These are phyloP conservation scores for Aspergillus thermomutatus DNA, from an alignment of 2,329 filamentous ascomycete genomes.

Conservation along the genomic window DNA sequence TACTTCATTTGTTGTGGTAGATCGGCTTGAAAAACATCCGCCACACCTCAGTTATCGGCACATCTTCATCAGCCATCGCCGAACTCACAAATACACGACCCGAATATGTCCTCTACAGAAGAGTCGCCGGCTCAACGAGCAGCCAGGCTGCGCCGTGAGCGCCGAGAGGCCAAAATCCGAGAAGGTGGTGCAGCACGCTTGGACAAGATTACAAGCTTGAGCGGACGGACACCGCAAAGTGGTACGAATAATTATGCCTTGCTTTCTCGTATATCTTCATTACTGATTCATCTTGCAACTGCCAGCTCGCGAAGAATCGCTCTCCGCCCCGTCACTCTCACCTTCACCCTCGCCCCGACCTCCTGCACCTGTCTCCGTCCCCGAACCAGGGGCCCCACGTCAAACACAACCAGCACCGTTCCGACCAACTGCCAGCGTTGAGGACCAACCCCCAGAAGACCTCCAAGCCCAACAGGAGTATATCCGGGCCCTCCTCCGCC, in stretches of 20 bases:
- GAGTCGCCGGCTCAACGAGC: slow-evolving; percentile 49
- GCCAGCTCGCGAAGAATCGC: slow-evolving; percentile 24
- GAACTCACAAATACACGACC: background rate
- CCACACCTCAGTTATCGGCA: background rate
- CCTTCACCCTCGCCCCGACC: slow-evolving; percentile 25
- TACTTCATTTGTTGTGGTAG: background rate
- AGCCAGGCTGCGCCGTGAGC: slow-evolving; percentile 60
- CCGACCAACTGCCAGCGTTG: slow-evolving; percentile 5
- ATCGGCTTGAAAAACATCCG: background rate
- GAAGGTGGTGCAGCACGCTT: slow-evolving; percentile 57
- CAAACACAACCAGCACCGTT: slow-evolving; percentile 14
- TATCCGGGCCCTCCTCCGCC: slow-evolving; percentile 39
- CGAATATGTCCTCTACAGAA: slow-evolving; percentile 34
- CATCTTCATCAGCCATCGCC: background rate
- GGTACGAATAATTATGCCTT: slow-evolving; percentile 21
- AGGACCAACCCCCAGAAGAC: slow-evolving; percentile 29
- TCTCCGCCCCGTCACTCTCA: slow-evolving; percentile 21
- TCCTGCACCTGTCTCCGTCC: slow-evolving; percentile 12
- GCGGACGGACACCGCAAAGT: slow-evolving; percentile 47
- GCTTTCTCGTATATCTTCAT: background rate
- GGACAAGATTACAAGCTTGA: slow-evolving; percentile 60
- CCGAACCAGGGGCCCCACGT: slow-evolving; percentile 3
- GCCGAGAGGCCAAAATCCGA: slow-evolving; percentile 60
- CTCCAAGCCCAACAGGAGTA: slow-evolving; percentile 42
- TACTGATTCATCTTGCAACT: slow-evolving; percentile 2